These are phyloP conservation scores for Leccinellum albellum DNA, from an alignment of 768 basidiomycete species.

Conservation along the genomic window DNA sequence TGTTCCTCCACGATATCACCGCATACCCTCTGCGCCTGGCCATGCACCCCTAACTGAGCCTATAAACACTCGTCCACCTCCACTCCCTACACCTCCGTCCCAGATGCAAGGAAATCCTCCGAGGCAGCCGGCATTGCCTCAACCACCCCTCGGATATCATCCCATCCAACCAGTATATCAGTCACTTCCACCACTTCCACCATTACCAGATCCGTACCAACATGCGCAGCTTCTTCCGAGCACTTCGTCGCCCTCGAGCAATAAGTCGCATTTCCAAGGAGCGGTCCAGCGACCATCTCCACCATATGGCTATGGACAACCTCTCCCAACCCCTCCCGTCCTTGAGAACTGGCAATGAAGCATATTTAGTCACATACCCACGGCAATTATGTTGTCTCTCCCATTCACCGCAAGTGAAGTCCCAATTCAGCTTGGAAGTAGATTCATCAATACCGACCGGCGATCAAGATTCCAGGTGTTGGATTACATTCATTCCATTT, in stretches of 20 bases:
- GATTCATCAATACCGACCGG: background rate
- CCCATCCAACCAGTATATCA: constrained; percentile 39
- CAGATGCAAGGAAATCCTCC: constrained; percentile 27
- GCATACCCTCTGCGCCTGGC: constrained; percentile 25
- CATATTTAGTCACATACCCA: constrained; percentile 8
- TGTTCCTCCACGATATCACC: constrained; percentile 34
- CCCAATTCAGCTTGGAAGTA: constrained; percentile 12
- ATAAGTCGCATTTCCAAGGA: constrained; percentile 36
- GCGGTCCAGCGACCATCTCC: constrained; percentile 41
- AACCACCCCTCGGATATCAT: constrained; percentile 44
- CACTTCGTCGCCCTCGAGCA: constrained; percentile 20
- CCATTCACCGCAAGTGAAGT: constrained; percentile 6
- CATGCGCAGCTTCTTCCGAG: constrained; percentile 24
- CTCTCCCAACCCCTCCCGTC: constrained; percentile 24
- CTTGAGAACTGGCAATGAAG: constrained; percentile 28
- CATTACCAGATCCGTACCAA: constrained; percentile 30
- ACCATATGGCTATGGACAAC: constrained; percentile 30
- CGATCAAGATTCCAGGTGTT: constrained; percentile 13
- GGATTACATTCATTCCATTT: constrained; percentile 9
- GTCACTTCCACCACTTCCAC: constrained; percentile 28
- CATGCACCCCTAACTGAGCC: constrained; percentile 25
- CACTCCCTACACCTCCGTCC: constrained; percentile 27
- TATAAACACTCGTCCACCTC: constrained; percentile 14
- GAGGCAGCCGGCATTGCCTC: constrained; percentile 50
- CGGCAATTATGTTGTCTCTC: constrained; percentile 15